A percentile compares a stretch with the other conserved stretches of the same genome.
phyloP scores from a whole-genome alignment of 2,329 filamentous ascomycete genomes.

The Aotearoamyces nothofagi region DNA sequence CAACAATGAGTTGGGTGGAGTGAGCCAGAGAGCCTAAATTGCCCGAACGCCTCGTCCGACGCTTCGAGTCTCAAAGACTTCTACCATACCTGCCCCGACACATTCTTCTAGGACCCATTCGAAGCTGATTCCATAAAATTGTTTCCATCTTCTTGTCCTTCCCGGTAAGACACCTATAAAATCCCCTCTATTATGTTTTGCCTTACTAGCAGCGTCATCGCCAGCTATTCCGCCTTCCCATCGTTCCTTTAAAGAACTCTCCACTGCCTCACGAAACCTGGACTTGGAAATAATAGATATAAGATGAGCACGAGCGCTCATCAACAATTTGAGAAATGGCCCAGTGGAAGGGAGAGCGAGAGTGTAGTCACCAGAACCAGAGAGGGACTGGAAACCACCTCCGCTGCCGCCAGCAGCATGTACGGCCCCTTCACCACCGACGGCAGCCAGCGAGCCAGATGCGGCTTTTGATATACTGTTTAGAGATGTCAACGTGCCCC shows the following conservation, averaged over 20 bases:
- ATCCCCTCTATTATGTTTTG: conserved; percentile 37
- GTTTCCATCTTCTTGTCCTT: conserved; percentile 53
- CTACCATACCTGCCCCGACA: conserved; percentile 52
- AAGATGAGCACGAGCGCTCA: conserved; percentile 45
- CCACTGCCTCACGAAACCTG: conserved; percentile 45
- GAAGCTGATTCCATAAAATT: conserved; percentile 54
- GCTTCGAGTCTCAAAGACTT: conserved; percentile 60
- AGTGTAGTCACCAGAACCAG: conserved; percentile 23
- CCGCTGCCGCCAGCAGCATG: conserved; percentile 42
- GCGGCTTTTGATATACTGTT: conserved; percentile 47
- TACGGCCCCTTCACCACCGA: conserved; percentile 52
- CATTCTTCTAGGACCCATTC: conserved; percentile 60
- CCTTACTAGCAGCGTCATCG: conserved; percentile 27
- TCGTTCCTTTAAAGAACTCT: conserved; percentile 45
- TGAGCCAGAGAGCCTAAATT: conserved; percentile 8
- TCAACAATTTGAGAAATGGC: conserved; percentile 48
- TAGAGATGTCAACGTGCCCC: conserved; percentile 40
- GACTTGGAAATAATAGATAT: conserved; percentile 40
- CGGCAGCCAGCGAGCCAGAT: conserved; percentile 52
- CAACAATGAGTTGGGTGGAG: neutral
- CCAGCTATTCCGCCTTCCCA: conserved; percentile 52
- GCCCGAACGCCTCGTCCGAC: conserved; percentile 51
- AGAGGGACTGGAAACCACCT: conserved; percentile 14
- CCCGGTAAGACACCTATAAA: conserved; percentile 41
- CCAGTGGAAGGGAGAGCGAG: conserved; percentile 55